Evolutionary conservation across 768 basidiomycete genomes (phyloP).

Genomic region (Pilatotrama ljubarskyi): DNA sequence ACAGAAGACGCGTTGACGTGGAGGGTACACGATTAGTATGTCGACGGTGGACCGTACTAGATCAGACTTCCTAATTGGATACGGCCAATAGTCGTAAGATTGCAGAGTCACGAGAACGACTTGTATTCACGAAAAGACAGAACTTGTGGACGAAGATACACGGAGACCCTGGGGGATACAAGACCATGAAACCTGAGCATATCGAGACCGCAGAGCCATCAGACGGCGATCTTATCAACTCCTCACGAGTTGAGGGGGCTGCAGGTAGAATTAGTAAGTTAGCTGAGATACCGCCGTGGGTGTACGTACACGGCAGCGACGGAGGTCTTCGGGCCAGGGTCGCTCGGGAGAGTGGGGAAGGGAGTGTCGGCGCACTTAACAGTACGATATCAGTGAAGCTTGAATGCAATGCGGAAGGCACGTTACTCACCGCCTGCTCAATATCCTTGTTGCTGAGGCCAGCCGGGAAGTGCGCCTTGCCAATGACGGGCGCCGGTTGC

Average conservation of each 20-base stretch:
- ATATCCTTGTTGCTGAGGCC: slow-evolving; percentile 24
- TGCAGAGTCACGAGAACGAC: no score
- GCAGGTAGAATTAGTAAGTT: neutral
- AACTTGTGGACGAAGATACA: no score
- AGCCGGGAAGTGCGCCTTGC: slow-evolving; percentile 23
- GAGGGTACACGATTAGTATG: no score
- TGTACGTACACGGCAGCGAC: slow-evolving; percentile 19
- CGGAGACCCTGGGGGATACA: no score
- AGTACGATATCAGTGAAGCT: neutral
- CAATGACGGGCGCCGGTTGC: slow-evolving; percentile 2
- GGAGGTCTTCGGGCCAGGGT: slow-evolving; percentile 22
- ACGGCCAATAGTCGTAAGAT: no score
- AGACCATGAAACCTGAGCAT: no score
- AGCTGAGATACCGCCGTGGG: neutral
- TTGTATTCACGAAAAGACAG: no score
- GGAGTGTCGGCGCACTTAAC: slow-evolving; percentile 20
- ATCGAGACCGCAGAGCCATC: no score
- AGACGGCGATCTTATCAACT: no score
- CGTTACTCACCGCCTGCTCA: slow-evolving; percentile 25
- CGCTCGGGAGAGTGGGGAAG: slow-evolving; percentile 22
- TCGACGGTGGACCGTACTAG: no score
- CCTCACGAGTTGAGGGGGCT: slow-evolving; percentile 1
- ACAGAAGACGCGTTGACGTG: no score
- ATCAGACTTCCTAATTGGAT: no score
- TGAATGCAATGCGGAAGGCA: neutral